These are phyloP conservation scores for Geranium rotundifolium DNA, from an alignment of 345 rosid genomes.

Conservation along the genomic window DNA sequence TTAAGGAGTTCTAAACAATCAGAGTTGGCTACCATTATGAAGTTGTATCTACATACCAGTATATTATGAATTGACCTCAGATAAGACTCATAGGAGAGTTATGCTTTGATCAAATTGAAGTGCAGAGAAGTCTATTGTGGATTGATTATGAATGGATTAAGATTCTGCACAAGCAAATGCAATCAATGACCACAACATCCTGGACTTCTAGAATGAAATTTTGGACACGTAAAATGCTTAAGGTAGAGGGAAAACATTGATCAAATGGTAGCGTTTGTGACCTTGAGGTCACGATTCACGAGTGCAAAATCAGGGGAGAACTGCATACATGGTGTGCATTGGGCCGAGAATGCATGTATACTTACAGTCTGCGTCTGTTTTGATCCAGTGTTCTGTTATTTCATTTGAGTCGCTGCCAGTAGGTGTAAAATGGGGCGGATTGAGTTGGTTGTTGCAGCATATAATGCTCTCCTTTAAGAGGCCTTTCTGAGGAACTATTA, in stretches of 20 bases:
- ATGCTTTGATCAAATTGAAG: not conserved
- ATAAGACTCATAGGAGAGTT: not conserved
- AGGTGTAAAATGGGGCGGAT: conserved; percentile 27
- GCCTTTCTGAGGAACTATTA: conserved; percentile 23
- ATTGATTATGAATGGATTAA: not conserved
- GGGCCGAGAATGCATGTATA: conserved; percentile 6
- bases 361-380: conserved; percentile 81
- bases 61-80: not conserved
- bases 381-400: conserved; percentile 73
- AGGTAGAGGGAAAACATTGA: too few species aligned
- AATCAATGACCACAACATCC: not conserved
- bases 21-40: not conserved
- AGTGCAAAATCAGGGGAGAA: too few species aligned
- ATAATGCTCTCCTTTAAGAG: conserved; percentile 19
- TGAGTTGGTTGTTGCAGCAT: conserved; percentile 31
- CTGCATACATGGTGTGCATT: too few species aligned
- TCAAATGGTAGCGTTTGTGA: too few species aligned
- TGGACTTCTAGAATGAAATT: not conserved
- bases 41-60: not conserved
- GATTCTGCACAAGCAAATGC: not conserved
- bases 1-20: not conserved
- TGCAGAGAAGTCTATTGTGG: not conserved
- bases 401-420: conserved; percentile 41
- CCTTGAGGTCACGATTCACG: too few species aligned
- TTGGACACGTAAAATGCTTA: not conserved